Percentiles rank a stretch among this genome's conserved stretches.
These are phyloP conservation scores for Arthrobotrys megalospora DNA, from an alignment of 2,329 filamentous ascomycete genomes.

Conservation along the genomic window DNA sequence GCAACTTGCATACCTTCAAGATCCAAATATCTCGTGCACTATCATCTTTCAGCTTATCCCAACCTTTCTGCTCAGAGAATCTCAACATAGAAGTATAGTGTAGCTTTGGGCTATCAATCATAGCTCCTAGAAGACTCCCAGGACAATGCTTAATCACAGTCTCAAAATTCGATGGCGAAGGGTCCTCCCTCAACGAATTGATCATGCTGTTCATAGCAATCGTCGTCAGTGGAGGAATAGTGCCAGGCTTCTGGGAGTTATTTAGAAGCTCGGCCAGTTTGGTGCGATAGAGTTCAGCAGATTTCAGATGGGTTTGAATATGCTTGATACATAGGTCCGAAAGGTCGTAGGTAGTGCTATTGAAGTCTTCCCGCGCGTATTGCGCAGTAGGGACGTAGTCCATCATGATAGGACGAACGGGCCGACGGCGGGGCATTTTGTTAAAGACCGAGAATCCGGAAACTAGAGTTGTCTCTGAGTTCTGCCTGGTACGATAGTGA, in stretches of 20 bases:
- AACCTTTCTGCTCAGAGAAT: slow-evolving; percentile 56
- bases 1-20: slow-evolving; percentile 33
- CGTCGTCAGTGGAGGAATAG: slow-evolving; percentile 48
- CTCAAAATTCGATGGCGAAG: slow-evolving; percentile 44
- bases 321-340: slow-evolving; percentile 54
- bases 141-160: slow-evolving; percentile 59
- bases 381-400: slow-evolving; percentile 57
- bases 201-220: slow-evolving; percentile 61
- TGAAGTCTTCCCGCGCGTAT: slow-evolving; percentile 38
- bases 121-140: slow-evolving; percentile 33
- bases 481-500: neutral
- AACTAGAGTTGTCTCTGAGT: neutral
- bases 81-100: slow-evolving; percentile 62
- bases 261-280: slow-evolving; percentile 36
- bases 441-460: neutral
- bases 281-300: slow-evolving; percentile 41
- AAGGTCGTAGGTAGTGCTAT: slow-evolving; percentile 20
- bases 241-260: slow-evolving; percentile 1
- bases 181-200: slow-evolving; percentile 55
- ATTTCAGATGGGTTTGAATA: slow-evolving; percentile 54
- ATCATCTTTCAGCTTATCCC: slow-evolving; percentile 60
- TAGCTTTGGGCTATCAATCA: slow-evolving; percentile 61
- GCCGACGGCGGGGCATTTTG: neutral
- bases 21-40: slow-evolving; percentile 62
- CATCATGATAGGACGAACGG: slow-evolving; percentile 35